These are phyloP conservation scores for Aspergillus taichungensis DNA, from an alignment of 495 filamentous ascomycete genomes.

Conservation along the genomic window DNA sequence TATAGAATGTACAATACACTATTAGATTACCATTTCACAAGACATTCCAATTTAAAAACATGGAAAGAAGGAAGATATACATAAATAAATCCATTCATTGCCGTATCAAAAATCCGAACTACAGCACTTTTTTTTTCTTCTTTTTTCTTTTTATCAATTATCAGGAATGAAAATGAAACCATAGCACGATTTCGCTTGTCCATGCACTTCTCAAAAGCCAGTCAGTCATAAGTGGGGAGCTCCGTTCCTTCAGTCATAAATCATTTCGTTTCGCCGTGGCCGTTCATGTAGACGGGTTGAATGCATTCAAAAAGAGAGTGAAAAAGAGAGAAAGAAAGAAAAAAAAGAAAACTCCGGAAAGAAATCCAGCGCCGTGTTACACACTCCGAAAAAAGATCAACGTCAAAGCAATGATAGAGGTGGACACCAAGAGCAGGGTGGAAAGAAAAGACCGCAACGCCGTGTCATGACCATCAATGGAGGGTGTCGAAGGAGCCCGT, in stretches of 20 bases:
- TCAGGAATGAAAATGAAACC: background rate
- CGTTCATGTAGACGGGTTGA: conserved; percentile 12
- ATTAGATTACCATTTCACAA: background rate
- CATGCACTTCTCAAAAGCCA: conserved; percentile 8
- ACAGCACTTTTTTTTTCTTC: conserved; percentile 1
- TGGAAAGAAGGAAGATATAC: background rate
- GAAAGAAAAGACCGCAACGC: conserved; percentile 18
- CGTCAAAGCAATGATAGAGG: background rate
- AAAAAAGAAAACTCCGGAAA: conserved; percentile 5
- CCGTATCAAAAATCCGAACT: conserved; percentile 6
- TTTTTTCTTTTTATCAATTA: too few relatives aligned
- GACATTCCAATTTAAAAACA: background rate
- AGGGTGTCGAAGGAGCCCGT: background rate
- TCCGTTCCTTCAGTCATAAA: conserved; percentile 27
- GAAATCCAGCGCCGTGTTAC: background rate
- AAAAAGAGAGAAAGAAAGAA: conserved; percentile 6
- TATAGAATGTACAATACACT: background rate
- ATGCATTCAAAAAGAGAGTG: conserved; percentile 21
- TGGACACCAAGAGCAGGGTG: background rate
- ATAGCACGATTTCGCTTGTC: conserved; percentile 7
- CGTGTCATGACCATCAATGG: conserved; percentile 15
- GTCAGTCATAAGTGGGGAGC: conserved; percentile 11
- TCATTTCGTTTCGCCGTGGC: conserved; percentile 31
- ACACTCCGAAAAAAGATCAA: conserved; percentile 1
- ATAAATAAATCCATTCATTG: conserved; percentile 10